A percentile compares a stretch with the other conserved stretches of the same genome.
Evolutionary conservation across 1,284 basidiomycete genomes (phyloP).

Genomic region (Marasmius sp.): DNA sequence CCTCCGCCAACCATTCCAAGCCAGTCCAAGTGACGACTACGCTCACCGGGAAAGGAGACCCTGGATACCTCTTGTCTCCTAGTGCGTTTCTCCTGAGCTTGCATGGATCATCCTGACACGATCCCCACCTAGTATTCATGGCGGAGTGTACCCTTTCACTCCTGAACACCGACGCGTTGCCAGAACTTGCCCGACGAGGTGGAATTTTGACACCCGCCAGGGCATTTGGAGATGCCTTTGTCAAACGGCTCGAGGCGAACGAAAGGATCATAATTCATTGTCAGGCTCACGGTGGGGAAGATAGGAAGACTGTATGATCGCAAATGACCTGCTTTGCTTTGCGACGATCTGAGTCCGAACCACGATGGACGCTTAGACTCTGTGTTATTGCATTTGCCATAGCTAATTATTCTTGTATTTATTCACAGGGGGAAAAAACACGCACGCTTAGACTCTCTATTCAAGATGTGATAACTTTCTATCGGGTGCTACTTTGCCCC

Average conservation of each 20-base stretch:
- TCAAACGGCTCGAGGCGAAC: constrained; percentile 51
- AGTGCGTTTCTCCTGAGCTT: constrained; percentile 37
- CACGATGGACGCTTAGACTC: too few species aligned
- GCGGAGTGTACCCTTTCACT: constrained; percentile 75
- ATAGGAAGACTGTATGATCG: not conserved
- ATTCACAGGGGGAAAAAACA: too few species aligned
- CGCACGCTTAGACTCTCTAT: too few species aligned
- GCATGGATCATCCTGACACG: not conserved
- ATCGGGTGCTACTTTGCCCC: too few species aligned
- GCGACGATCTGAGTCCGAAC: too few species aligned
- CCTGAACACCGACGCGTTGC: constrained; percentile 53
- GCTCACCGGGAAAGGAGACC: constrained; percentile 70
- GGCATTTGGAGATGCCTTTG: constrained; percentile 72
- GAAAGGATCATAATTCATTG: constrained; percentile 4
- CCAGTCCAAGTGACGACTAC: constrained; percentile 59
- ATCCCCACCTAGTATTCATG: constrained; percentile 56
- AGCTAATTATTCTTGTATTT: too few species aligned
- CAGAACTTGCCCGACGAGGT: constrained; percentile 57
- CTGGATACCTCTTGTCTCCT: constrained; percentile 73
- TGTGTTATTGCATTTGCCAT: too few species aligned
- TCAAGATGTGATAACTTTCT: too few species aligned
- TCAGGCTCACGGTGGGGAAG: constrained; percentile 1
- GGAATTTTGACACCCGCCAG: constrained; percentile 80
- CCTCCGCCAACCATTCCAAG: constrained; percentile 25
- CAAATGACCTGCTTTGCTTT: not conserved